Evolutionary conservation across 2,329 filamentous ascomycete species (phyloP).

Genomic region (Colletotrichum horii): DNA sequence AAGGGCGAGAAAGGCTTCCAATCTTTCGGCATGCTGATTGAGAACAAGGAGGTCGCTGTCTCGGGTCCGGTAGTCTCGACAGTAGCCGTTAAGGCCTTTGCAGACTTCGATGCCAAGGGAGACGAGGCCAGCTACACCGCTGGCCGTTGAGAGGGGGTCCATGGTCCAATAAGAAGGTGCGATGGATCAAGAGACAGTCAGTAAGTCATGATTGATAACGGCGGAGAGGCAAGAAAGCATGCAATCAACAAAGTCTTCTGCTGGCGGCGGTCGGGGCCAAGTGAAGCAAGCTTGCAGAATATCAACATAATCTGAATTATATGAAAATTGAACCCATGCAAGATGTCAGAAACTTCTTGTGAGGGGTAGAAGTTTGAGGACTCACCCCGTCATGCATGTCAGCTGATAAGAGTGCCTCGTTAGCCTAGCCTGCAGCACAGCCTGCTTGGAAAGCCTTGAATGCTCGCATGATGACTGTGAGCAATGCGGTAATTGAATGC

Average conservation of each 20-base stretch:
- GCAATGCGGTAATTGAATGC: too few relatives aligned
- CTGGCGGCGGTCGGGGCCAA: too few relatives aligned
- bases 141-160: not conserved
- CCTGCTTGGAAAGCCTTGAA: not conserved
- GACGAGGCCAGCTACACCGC: not conserved
- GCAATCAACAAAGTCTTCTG: too few relatives aligned
- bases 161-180: too few relatives aligned
- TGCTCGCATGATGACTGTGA: too few relatives aligned
- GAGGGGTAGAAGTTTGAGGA: not conserved
- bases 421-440: not conserved
- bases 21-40: not conserved
- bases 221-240: too few relatives aligned
- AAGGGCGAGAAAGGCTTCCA: not conserved
- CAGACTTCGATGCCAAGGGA: not conserved
- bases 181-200: too few relatives aligned
- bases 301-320: too few relatives aligned
- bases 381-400: not conserved
- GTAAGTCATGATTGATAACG: too few relatives aligned
- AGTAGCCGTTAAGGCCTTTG: not conserved
- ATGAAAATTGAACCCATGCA: too few relatives aligned
- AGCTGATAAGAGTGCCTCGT: not conserved
- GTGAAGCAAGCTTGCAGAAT: too few relatives aligned
- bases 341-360: too few relatives aligned
- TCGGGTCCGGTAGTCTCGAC: not conserved
- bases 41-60: not conserved